Conservation (phyloP, 371 early-diverging fungal genomes). For the Ecytonucleospora hepatopenaei region DNA sequence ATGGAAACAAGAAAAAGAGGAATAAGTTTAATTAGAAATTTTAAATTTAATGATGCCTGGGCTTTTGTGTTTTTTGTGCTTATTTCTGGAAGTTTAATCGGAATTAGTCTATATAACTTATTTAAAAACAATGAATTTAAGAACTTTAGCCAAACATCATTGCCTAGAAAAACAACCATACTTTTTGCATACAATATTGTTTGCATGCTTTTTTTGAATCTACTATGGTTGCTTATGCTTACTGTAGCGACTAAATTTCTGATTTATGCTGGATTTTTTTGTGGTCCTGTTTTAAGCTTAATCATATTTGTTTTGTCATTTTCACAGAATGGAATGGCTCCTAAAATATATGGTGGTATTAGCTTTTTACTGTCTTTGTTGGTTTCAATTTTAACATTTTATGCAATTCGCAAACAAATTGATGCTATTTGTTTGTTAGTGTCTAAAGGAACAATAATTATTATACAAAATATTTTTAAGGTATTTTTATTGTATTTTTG, state of each 20-base stretch:
- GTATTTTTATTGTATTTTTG: neutral
- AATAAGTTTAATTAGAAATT: too few relatives aligned
- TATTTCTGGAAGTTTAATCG: neutral
- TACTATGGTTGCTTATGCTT: neutral
- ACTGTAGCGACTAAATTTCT: neutral
- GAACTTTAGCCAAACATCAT: neutral
- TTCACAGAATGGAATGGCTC: too few relatives aligned
- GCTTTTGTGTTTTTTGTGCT: constrained; percentile 3
- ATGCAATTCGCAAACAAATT: neutral
- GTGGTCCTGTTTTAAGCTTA: neutral
- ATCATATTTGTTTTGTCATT: too few relatives aligned
- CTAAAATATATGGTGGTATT: too few relatives aligned
- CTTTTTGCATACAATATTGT: neutral
- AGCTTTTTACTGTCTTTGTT: neutral
- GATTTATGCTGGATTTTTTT: neutral
- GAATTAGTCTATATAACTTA: neutral
- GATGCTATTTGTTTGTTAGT: neutral
- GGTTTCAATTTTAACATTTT: neutral
- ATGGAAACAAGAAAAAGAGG: too few relatives aligned
- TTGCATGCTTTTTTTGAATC: neutral
- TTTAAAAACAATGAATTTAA: too few relatives aligned
- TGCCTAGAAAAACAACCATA: neutral
- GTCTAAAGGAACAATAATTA: neutral
- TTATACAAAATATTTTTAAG: neutral
- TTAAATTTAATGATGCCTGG: constrained; percentile 13